phyloP scores from a whole-genome alignment of 2,329 filamentous ascomycete species.

The Fusarium fujikuroi region DNA sequence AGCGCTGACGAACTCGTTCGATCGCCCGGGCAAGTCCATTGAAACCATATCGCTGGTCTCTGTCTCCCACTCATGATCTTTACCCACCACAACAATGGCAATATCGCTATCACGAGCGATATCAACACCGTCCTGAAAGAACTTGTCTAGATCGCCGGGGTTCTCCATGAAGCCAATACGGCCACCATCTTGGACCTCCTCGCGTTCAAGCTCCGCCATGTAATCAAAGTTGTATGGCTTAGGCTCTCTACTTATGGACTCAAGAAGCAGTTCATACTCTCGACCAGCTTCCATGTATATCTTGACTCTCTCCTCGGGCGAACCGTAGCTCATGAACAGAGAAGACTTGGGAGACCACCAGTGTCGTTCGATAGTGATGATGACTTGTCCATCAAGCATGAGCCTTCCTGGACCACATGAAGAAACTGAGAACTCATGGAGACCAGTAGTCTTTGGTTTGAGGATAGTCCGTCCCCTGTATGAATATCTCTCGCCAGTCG shows the following conservation, averaged over 20 bases:
- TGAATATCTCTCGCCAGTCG: slow-evolving; percentile 28
- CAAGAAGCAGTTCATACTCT: slow-evolving; percentile 14
- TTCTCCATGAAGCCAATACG: slow-evolving; percentile 30
- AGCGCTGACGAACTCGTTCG: background rate
- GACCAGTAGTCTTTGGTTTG: slow-evolving; percentile 16
- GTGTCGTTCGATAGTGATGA: slow-evolving; percentile 25
- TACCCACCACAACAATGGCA: background rate
- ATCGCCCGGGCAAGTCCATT: background rate
- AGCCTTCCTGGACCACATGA: slow-evolving; percentile 21
- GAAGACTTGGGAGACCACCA: slow-evolving; percentile 34
- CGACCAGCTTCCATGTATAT: slow-evolving; percentile 22
- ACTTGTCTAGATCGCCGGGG: slow-evolving; percentile 12
- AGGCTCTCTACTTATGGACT: slow-evolving; percentile 24
- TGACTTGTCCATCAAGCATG: slow-evolving; percentile 12
- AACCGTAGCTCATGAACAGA: slow-evolving; percentile 33
- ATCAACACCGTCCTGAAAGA: slow-evolving; percentile 6
- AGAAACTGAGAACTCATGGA: slow-evolving; percentile 23
- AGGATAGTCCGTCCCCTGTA: slow-evolving; percentile 16
- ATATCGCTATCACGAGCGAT: background rate
- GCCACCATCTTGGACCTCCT: slow-evolving; percentile 31
- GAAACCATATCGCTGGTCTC: background rate
- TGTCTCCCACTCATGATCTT: background rate
- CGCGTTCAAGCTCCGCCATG: slow-evolving; percentile 20
- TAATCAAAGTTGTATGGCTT: slow-evolving; percentile 26
- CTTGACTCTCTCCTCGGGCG: slow-evolving; percentile 12